phyloP scores from a whole-genome alignment of 2,329 filamentous ascomycete species.

The Aaosphaeria arxii region DNA sequence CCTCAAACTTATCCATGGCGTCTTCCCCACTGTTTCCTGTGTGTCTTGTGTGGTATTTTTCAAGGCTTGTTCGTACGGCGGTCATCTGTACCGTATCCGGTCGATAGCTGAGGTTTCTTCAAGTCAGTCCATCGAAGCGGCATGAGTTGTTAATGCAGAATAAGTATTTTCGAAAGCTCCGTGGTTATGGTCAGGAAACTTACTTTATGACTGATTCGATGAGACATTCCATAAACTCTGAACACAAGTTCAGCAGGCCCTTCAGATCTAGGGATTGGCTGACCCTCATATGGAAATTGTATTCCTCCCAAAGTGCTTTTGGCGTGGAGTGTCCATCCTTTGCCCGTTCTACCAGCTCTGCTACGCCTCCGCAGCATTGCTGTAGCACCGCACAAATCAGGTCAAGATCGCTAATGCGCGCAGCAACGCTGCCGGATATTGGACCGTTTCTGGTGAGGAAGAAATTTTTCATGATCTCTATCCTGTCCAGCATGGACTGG shows the following conservation, averaged over 20 bases:
- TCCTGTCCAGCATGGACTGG: too few species aligned
- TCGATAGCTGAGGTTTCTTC: too few species aligned
- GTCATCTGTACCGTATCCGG: slow-evolving; percentile 12
- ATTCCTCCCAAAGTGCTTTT: slow-evolving; percentile 21
- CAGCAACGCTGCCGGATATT: too few species aligned
- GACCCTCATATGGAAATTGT: slow-evolving; percentile 17
- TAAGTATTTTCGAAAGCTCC: too few species aligned
- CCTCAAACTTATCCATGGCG: slow-evolving; percentile 17
- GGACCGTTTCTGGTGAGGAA: too few species aligned
- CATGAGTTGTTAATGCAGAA: too few species aligned
- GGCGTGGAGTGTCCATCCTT: slow-evolving; percentile 8
- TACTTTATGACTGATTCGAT: slow-evolving; percentile 1
- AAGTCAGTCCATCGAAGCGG: slow-evolving; percentile 2
- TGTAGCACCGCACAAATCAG: slow-evolving; percentile 23
- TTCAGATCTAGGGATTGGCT: slow-evolving; percentile 14
- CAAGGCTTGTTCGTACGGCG: slow-evolving; percentile 15
- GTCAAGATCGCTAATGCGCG: slow-evolving; percentile 12
- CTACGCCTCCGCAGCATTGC: slow-evolving; percentile 17
- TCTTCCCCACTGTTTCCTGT: slow-evolving; percentile 11
- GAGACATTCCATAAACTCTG: slow-evolving; percentile 12
- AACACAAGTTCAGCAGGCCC: slow-evolving; percentile 17
- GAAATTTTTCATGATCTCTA: too few species aligned
- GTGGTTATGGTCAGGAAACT: background rate
- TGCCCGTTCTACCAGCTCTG: slow-evolving; percentile 17
- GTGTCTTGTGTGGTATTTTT: slow-evolving; percentile 16